Base-by-base conservation (phyloP, 108 stramenopile genomes). In the Nannochloropsis gaditana region DNA sequence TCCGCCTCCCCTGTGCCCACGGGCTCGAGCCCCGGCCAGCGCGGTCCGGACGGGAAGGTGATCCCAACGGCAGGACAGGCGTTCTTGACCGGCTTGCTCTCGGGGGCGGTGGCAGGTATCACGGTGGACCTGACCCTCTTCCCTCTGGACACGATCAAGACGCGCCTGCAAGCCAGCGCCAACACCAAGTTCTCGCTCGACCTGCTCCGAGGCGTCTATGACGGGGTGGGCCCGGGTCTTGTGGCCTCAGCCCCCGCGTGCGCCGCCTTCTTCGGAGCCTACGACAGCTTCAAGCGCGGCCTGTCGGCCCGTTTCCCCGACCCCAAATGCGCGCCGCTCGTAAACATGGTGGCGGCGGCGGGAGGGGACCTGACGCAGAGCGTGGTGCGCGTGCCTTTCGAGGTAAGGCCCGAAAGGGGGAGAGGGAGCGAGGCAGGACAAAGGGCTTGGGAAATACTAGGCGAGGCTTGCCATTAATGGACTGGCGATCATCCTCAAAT, bases 381-480 rank as follows among this genome's bases (percentile, higher is more conserved):
- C 89, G 88, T 98, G 50, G 95, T 99, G 1, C 94, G 99, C 2
- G 98, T 97, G 11, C 99, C 99, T 9, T 96, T 96, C 47, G 89
- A 89, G 89, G 59, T 73, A 4, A n/a, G 59, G 4, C 6, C 2
- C 5, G 59, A 73, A 73, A 2, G 59, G 59, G 59, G n/a, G n/a
- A n/a, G 59, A 73, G n/a, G 4, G 59, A 73, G 59, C 19, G 59
- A 73, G 59, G 59, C 19, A 73, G 59, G 59, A 31, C 31, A 31
- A n/a, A 73, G 59, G 59, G 59, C 0, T 15, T 15, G 59, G 4
- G 59, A 0, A n/a, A 73, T 2, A n/a, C 2, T 50, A 10, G 47
- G 47, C 47, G 59, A 15, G 3, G n/a, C n/a, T 8, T 73, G 59
- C 15, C 59, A n/a, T 4, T 2, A 0, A 73, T 3, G 15, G 59